These are phyloP conservation scores for Zygosaccharomyces sapae DNA, from an alignment of 1,139 yeast species.

Conservation along the genomic window DNA sequence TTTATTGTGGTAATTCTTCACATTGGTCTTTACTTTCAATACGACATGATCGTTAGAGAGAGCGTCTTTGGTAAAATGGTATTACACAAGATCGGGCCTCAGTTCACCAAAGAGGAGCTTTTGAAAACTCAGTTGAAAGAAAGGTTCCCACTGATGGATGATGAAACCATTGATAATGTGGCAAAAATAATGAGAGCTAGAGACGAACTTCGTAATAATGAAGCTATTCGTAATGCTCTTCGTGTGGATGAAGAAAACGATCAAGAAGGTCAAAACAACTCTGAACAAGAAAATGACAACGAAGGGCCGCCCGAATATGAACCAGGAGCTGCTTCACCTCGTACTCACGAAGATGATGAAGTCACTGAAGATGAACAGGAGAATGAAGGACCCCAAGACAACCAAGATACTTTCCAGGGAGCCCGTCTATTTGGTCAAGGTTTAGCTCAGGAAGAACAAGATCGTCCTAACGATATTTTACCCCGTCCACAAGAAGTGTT, in stretches of 20 bases:
- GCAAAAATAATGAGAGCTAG: conserved; percentile 30
- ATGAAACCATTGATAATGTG: conserved; percentile 28
- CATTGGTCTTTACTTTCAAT: conserved; percentile 52
- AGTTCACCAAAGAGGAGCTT: conserved; percentile 40
- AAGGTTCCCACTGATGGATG: conserved; percentile 33
- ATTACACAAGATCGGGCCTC: conserved; percentile 54
- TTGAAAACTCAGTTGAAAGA: conserved; percentile 27
- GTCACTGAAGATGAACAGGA: no score
- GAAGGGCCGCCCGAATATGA: conserved; percentile 8
- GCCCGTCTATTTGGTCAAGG: conserved; percentile 2
- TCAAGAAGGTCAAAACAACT: conserved; percentile 19
- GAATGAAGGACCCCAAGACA: not conserved
- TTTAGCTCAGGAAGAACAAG: conserved; percentile 10
- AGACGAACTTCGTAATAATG: conserved; percentile 18
- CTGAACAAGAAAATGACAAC: conserved; percentile 12
- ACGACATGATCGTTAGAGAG: conserved; percentile 70
- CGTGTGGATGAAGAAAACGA: conserved; percentile 13
- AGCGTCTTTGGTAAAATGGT: conserved; percentile 59
- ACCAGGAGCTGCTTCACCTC: conserved; percentile 17
- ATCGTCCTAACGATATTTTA: conserved; percentile 9
- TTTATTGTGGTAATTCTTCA: conserved; percentile 41
- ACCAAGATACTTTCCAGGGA: not conserved
- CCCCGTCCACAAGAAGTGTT: conserved; percentile 14
- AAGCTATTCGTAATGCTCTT: conserved; percentile 7
- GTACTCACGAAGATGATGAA: conserved; percentile 8